A percentile compares a stretch with the other conserved stretches of the same genome.
phyloP scores from a whole-genome alignment of 805 yeast species.

The Kuraishia hungarica region DNA sequence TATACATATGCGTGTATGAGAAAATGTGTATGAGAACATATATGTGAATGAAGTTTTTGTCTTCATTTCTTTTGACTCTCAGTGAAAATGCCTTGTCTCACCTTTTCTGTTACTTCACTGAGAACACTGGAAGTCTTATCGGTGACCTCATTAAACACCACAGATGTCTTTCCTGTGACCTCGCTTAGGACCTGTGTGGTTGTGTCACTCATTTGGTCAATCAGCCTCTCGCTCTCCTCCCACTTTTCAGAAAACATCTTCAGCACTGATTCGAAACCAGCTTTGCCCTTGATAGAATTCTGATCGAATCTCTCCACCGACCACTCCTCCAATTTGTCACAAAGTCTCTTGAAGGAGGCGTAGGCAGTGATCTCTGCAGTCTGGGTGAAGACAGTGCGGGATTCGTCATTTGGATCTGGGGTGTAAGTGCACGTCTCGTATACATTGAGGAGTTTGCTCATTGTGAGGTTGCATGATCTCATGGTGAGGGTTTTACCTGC shows the following conservation, averaged over 20 bases:
- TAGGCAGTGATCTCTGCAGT: slow-evolving; percentile 86
- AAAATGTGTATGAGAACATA: too few relatives aligned
- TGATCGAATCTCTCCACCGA: slow-evolving; percentile 80
- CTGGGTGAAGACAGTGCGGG: slow-evolving; percentile 61
- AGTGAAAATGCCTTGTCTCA: slow-evolving; percentile 11
- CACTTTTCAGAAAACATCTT: slow-evolving; percentile 33
- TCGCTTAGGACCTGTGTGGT: slow-evolving; percentile 12
- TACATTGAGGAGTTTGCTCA: slow-evolving; percentile 66
- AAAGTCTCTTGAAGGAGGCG: slow-evolving; percentile 58
- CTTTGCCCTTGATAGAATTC: slow-evolving; percentile 75
- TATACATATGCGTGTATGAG: too few relatives aligned
- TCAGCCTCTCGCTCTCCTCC: slow-evolving; percentile 5
- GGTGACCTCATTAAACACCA: slow-evolving; percentile 15
- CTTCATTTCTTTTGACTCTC: not conserved
- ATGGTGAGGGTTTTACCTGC: slow-evolving; percentile 53
- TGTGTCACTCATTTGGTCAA: slow-evolving; percentile 15
- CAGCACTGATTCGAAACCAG: slow-evolving; percentile 80
- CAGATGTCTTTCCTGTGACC: slow-evolving; percentile 11
- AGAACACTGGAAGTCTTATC: slow-evolving; percentile 16
- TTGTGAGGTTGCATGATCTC: slow-evolving; percentile 81
- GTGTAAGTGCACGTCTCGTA: slow-evolving; percentile 78
- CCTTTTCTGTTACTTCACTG: slow-evolving; percentile 15
- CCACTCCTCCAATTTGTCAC: slow-evolving; percentile 89
- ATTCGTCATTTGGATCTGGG: slow-evolving; percentile 54
- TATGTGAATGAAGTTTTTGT: too few relatives aligned